phyloP scores from a whole-genome alignment of 2,329 filamentous ascomycete genomes.

The Aureobasidium pullulans region DNA sequence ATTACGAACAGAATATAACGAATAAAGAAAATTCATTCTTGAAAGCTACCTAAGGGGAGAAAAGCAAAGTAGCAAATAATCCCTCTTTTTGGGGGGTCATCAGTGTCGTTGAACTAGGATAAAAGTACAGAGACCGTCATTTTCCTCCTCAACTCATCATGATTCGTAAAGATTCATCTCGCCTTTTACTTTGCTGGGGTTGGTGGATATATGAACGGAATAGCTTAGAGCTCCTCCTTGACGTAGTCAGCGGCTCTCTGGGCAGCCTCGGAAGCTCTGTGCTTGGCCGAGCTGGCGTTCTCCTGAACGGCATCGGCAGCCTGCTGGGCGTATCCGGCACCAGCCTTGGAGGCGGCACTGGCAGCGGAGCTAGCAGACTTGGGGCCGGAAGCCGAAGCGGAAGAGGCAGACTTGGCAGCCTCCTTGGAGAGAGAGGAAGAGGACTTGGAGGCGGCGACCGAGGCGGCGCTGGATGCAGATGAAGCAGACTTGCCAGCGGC shows the following conservation, averaged over 20 bases:
- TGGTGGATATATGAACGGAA: not conserved
- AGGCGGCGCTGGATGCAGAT: constrained; percentile 18
- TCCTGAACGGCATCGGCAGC: constrained; percentile 25
- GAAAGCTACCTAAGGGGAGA: not conserved
- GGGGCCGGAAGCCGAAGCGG: constrained; percentile 17
- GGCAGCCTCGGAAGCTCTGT: constrained; percentile 21
- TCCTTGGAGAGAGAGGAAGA: constrained; percentile 28
- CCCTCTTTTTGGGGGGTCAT: not conserved
- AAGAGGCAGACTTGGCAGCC: constrained; percentile 24
- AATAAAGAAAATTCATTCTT: not conserved
- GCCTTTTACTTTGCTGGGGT: not conserved
- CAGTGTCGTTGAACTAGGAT: constrained; percentile 4
- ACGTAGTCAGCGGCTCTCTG: constrained; percentile 28
- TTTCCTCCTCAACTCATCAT: constrained; percentile 6
- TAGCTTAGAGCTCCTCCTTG: constrained; percentile 40
- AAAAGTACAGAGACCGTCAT: constrained; percentile 5
- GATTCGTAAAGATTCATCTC: constrained; percentile 12
- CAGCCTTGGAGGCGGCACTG: constrained; percentile 20
- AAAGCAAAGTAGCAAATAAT: not conserved
- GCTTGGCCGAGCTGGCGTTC: constrained; percentile 29
- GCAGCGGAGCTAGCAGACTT: constrained; percentile 15
- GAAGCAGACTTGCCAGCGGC: constrained; percentile 22
- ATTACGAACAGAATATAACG: not conserved
- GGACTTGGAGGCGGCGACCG: constrained; percentile 22
- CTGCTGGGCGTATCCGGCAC: constrained; percentile 21